Base-by-base conservation (phyloP, 2,329 filamentous ascomycete genomes). In the Pseudogymnoascus verrucosus region DNA sequence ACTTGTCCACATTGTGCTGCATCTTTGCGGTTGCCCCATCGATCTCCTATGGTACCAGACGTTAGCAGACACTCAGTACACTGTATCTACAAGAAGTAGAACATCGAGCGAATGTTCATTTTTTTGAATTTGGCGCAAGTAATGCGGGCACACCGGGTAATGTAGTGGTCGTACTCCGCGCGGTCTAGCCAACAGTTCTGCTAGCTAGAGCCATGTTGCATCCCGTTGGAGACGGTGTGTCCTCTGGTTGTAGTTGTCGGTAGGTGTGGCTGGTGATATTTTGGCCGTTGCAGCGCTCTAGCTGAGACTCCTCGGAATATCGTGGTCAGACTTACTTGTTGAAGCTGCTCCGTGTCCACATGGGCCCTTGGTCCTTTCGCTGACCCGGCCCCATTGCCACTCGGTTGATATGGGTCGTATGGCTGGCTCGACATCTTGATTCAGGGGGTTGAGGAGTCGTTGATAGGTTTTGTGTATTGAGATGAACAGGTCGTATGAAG, bases 1-100 rank as follows among this genome's bases (percentile, higher is more conserved):
- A 91, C 79, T 95, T 96, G 82, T 93, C 92, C 82, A 99, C 96
- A 81, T 99, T 99, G 77, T 96, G 89, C 73, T 90, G 87, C 93
- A 99, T 97, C 69, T 95, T 90, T 74, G 89, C 89, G 72, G 97
- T 91, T 61, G 93, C 96, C 74, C 93, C 90, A 77, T 98, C 89
- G 78, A 99, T 96, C 96, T 98, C 90, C 95, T 99, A 76, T 28
- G 21, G 51, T 14, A 5, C 28, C n/a, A 34, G 10, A 34, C 28
- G n/a, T 57, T 57, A 57, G 51, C 28, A 36, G n/a, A 19, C 51
- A 36, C 28, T 19, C 28, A 14, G 7, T 8, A 3, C 47, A 31
- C 4, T 7, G n/a, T 7, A 19, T 57, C 3, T 1, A 57, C n/a
- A 54, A 3, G 4, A 31, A 54, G 5, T 12, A 51, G 31, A 31